phyloP scores from a whole-genome alignment of 768 basidiomycete species.

The Agrocybe chaxingu region DNA sequence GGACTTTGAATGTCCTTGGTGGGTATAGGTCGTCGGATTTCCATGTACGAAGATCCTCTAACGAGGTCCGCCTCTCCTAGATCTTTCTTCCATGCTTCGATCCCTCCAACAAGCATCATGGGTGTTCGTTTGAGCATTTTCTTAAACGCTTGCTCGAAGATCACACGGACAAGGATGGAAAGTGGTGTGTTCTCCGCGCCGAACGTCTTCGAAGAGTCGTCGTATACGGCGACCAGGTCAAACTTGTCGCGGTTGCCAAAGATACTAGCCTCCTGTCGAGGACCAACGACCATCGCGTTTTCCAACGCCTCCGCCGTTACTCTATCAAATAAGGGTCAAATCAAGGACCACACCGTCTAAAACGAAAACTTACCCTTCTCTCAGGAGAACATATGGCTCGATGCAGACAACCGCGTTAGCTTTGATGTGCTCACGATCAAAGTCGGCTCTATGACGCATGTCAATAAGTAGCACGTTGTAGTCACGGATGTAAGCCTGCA shows the following conservation, averaged over 20 bases:
- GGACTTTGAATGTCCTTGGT: constrained; percentile 11
- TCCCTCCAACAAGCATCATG: constrained; percentile 80
- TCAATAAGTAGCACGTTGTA: constrained; percentile 76
- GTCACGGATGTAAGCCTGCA: constrained; percentile 55
- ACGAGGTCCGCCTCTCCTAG: constrained; percentile 38
- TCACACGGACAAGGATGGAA: constrained; percentile 59
- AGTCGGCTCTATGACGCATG: constrained; percentile 75
- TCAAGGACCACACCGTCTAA: constrained; percentile 5
- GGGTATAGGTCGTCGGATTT: constrained; percentile 22
- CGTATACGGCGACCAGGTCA: constrained; percentile 86
- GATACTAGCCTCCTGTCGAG: constrained; percentile 64
- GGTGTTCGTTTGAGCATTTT: constrained; percentile 74
- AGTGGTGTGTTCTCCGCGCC: constrained; percentile 48
- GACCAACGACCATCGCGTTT: constrained; percentile 67
- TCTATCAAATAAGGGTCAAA: constrained; percentile 32
- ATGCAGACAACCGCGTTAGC: constrained; percentile 73
- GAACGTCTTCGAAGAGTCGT: constrained; percentile 54
- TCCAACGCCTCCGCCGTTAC: constrained; percentile 68
- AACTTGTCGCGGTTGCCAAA: constrained; percentile 86
- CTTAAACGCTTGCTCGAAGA: constrained; percentile 71
- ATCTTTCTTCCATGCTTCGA: constrained; percentile 73
- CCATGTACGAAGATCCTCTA: constrained; percentile 16
- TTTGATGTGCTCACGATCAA: constrained; percentile 70
- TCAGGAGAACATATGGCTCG: constrained; percentile 73
- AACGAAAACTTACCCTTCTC: constrained; percentile 57